phyloP scores from a whole-genome alignment of 1,139 yeast genomes.

The Lodderomyces metapsilosis region DNA sequence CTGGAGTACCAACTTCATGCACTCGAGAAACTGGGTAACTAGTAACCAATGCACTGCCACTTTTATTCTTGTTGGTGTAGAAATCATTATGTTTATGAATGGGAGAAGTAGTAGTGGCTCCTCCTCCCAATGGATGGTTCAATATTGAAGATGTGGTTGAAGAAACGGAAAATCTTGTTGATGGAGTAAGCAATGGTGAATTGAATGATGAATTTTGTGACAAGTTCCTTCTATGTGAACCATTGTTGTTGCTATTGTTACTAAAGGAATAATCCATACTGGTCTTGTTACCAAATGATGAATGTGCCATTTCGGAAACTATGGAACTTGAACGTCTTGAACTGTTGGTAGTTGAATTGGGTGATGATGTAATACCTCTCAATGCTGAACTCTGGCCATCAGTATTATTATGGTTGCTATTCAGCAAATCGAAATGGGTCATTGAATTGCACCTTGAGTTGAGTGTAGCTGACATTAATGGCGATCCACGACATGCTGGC shows the following conservation, averaged over 20 bases:
- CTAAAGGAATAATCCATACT: neutral
- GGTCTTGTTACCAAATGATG: slow-evolving; percentile 22
- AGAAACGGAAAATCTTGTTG: slow-evolving; percentile 28
- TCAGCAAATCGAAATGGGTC: slow-evolving; percentile 33
- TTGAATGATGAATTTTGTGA: slow-evolving; percentile 35
- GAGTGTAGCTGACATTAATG: slow-evolving; percentile 27
- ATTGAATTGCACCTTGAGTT: slow-evolving; percentile 39
- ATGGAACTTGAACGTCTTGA: slow-evolving; percentile 36
- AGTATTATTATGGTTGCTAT: slow-evolving; percentile 17
- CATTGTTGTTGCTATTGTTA: neutral
- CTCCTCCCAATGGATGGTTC: slow-evolving; percentile 5
- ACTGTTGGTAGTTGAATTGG: slow-evolving; percentile 20
- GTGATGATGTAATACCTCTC: neutral
- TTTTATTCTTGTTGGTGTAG: neutral
- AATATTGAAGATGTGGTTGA: slow-evolving; percentile 22
- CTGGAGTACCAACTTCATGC: too few relatives aligned
- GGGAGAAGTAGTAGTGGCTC: slow-evolving; percentile 4
- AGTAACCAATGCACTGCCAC: neutral
- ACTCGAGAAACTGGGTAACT: too few relatives aligned
- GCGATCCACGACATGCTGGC: slow-evolving; percentile 30
- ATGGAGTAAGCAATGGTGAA: slow-evolving; percentile 29
- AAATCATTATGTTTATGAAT: neutral
- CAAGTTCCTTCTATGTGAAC: slow-evolving; percentile 26
- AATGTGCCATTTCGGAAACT: slow-evolving; percentile 36
- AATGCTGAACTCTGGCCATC: neutral